A percentile compares a stretch with the other conserved stretches of the same genome.
Conservation (phyloP, 768 basidiomycete species). For the Panellus pusillus region DNA sequence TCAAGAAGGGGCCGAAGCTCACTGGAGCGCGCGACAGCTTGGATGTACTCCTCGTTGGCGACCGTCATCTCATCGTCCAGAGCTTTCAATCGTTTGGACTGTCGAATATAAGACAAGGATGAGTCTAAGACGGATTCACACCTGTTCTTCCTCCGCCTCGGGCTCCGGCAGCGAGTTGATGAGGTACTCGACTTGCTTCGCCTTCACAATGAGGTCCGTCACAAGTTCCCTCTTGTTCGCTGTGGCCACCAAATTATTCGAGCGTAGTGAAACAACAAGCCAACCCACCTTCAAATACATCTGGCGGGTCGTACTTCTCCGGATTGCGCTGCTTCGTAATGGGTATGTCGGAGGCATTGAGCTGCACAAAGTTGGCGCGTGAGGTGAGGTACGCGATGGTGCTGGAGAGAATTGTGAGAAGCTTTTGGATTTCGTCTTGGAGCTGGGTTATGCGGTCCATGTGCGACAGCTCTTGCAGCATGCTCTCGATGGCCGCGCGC, state of each 20-base stretch:
- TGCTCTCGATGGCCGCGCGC: conserved; percentile 50
- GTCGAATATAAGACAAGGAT: background rate
- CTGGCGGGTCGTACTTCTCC: conserved; percentile 70
- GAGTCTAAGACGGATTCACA: conserved; percentile 25
- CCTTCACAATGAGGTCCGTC: conserved; percentile 77
- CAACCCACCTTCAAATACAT: conserved; percentile 68
- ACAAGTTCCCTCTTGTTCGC: conserved; percentile 86
- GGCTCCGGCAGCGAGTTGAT: conserved; percentile 78
- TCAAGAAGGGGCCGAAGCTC: conserved; percentile 29
- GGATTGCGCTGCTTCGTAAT: conserved; percentile 76
- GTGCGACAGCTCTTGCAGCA: conserved; percentile 90
- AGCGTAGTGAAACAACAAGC: background rate
- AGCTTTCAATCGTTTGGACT: conserved; percentile 66
- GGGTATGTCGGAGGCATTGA: conserved; percentile 71
- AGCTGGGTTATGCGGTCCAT: conserved; percentile 97
- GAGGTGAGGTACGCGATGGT: conserved; percentile 78
- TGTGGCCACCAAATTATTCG: conserved; percentile 28
- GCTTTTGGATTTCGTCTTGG: conserved; percentile 91
- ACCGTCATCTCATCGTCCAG: conserved; percentile 70
- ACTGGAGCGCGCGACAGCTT: conserved; percentile 78
- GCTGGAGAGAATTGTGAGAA: conserved; percentile 86
- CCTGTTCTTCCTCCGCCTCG: conserved; percentile 78
- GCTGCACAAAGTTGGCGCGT: conserved; percentile 73
- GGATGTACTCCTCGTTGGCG: conserved; percentile 75
- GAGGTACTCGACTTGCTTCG: conserved; percentile 85